Evolutionary conservation across 2,329 filamentous ascomycete species (phyloP), one percentile per base, ranked within the genome.

Genomic region (Trichoderma guizhouense): DNA sequence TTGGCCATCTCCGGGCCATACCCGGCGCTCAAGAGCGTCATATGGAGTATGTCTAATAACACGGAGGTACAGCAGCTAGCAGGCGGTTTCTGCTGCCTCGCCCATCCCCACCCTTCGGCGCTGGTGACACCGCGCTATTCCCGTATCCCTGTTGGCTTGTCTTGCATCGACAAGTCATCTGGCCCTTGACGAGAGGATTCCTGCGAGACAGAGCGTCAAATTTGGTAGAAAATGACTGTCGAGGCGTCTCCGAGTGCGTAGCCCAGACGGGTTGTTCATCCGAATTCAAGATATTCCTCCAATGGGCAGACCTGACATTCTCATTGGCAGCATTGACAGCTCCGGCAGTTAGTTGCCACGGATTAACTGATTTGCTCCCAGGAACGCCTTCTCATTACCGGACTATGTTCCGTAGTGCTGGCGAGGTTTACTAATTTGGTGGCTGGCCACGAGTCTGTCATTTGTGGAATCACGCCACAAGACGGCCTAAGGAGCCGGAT

Each of bases 221-320:
- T 47, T 43, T 60, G 34, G 9, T 47, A 11, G 30, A 58, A 43
- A 18, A 30, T 30, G 65, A 32, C 62, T 68, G 53, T 32, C 30
- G 28, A 34, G 57, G 26, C 34, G 39, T 26, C 36, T 58, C 26
- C 15, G 21, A 43, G 36, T 30, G 9, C 57, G 53, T 30, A 51
- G 21, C 24, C 32, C 21, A 21, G 26, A 60, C 26, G 26, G 57
- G 26, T 3, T 58, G 65, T 53, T 60, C 24, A 30, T 36, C 51
- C n/a, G 55, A 64, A 21, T 34, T 5, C 28, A 60, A 21, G 57
- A 43, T 47, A 60, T 60, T 68, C 65, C 65, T 68, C 65, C 65
- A 68, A 68, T 68, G 15, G 32, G 8, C 32, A 28, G 1, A 9
- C 21, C 11, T 18, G 7, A 58, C 28, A 30, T n/a, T 3, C 47